Evolutionary conservation across 306 rosid genomes (phyloP).

Genomic region (Bauhinia variegata): DNA sequence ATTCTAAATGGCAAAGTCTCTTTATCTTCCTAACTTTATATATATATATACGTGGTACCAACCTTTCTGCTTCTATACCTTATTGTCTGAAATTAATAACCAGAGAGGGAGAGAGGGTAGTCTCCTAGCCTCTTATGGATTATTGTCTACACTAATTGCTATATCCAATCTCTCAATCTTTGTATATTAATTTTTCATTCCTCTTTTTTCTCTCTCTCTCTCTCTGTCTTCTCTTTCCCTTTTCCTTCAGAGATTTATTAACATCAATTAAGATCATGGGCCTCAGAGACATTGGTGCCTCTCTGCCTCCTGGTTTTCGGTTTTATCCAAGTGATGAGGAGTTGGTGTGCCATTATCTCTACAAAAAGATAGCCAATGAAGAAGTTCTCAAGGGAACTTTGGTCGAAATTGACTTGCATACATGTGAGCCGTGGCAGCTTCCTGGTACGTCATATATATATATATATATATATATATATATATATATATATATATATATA

Average conservation of each 20-base stretch:
- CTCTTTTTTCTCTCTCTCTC: too few relatives aligned
- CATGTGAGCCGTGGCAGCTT: slow-evolving; percentile 99
- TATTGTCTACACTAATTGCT: slow-evolving; percentile 38
- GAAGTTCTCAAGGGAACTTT: slow-evolving; percentile 80
- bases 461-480: too few relatives aligned
- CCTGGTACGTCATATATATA: too few relatives aligned
- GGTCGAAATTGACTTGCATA: slow-evolving; percentile 89
- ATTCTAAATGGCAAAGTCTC: slow-evolving; percentile 48
- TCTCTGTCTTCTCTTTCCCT: neutral
- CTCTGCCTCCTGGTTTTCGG: slow-evolving; percentile 97
- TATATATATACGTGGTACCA: slow-evolving; percentile 42
- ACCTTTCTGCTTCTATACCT: slow-evolving; percentile 47
- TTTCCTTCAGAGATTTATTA: neutral
- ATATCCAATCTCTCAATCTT: slow-evolving; percentile 29
- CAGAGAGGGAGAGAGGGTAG: slow-evolving; percentile 32
- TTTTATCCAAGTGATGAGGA: slow-evolving; percentile 95
- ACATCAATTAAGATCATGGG: slow-evolving; percentile 60
- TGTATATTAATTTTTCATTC: neutral
- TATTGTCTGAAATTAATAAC: slow-evolving; percentile 44
- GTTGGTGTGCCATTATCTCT: slow-evolving; percentile 87
- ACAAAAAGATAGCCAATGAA: slow-evolving; percentile 86
- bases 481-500: too few relatives aligned
- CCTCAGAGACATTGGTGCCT: slow-evolving; percentile 90
- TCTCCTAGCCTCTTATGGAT: slow-evolving; percentile 36
- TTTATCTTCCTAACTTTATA: slow-evolving; percentile 43